These are phyloP conservation scores for Kwoniella heveanensis DNA, from an alignment of 768 basidiomycete species.

Conservation along the genomic window DNA sequence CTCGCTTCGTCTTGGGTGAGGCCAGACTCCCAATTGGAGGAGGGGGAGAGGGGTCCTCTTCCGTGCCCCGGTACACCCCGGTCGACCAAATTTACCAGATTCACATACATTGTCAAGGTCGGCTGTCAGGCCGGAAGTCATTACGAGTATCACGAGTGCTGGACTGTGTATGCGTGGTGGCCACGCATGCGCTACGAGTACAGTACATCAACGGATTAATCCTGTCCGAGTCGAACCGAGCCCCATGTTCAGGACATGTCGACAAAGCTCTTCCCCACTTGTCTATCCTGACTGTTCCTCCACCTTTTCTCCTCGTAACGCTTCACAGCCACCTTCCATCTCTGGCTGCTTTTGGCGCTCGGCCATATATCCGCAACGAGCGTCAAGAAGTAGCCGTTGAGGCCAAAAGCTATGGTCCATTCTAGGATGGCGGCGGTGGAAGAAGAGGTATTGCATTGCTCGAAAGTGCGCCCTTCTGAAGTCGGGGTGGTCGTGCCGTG, in stretches of 20 bases:
- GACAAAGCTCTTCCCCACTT: neutral
- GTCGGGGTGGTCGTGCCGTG: constrained; percentile 13
- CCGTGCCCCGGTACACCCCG: too few relatives aligned
- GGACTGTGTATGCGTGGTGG: too few relatives aligned
- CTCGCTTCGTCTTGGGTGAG: too few relatives aligned
- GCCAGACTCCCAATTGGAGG: too few relatives aligned
- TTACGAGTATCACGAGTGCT: too few relatives aligned
- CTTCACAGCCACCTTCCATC: neutral
- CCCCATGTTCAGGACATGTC: neutral
- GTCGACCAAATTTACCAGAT: too few relatives aligned
- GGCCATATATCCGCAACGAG: constrained; percentile 52
- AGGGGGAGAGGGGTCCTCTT: too few relatives aligned
- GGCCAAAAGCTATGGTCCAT: constrained; percentile 46
- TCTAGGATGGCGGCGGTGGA: constrained; percentile 48
- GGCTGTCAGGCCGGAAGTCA: too few relatives aligned
- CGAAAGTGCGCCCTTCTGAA: constrained; percentile 13
- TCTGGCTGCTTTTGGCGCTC: constrained; percentile 30
- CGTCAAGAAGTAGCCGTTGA: constrained; percentile 50
- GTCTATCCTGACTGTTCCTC: neutral
- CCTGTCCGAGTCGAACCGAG: too few relatives aligned
- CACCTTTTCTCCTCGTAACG: neutral
- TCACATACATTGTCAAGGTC: too few relatives aligned
- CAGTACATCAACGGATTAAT: too few relatives aligned
- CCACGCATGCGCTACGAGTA: too few relatives aligned
- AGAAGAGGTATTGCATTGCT: constrained; percentile 39